These are phyloP conservation scores for Chamaecyparis obtusa DNA, from an alignment of 75 land plant genomes.

Conservation along the genomic window DNA sequence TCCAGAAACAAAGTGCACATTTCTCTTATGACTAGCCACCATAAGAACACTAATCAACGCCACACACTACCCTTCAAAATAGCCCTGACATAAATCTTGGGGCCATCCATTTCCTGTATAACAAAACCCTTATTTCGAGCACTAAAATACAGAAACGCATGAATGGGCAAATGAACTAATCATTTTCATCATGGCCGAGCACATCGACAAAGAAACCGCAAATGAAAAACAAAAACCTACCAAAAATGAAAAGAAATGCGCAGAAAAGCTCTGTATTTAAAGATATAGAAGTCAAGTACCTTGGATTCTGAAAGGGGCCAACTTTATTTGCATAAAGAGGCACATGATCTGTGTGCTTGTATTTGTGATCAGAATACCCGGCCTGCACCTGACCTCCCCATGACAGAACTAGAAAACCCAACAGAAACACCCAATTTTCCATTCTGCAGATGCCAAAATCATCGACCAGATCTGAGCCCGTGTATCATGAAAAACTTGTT, in stretches of 20 bases:
- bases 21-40: background rate
- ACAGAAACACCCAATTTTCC: background rate
- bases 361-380: slow-evolving; percentile 23
- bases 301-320: slow-evolving; percentile 53
- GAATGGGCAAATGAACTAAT: background rate
- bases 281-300: slow-evolving; percentile 15
- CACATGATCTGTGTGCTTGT: slow-evolving; percentile 25
- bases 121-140: background rate
- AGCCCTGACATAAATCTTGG: background rate
- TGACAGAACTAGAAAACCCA: slow-evolving; percentile 1
- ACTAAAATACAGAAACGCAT: background rate
- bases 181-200: background rate
- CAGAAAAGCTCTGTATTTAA: background rate
- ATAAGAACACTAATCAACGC: background rate
- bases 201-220: background rate
- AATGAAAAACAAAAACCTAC: background rate
- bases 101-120: background rate
- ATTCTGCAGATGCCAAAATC: background rate
- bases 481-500: background rate
- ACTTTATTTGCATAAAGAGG: slow-evolving; percentile 57
- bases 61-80: background rate
- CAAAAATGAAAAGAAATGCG: background rate
- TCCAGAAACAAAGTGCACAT: background rate
- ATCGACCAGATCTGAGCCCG: background rate
- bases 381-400: slow-evolving; percentile 8